Evolutionary conservation across 495 filamentous ascomycete genomes (phyloP), one percentile per base, ranked within the genome.

Genomic region (Rhizodiscina lignyota): DNA sequence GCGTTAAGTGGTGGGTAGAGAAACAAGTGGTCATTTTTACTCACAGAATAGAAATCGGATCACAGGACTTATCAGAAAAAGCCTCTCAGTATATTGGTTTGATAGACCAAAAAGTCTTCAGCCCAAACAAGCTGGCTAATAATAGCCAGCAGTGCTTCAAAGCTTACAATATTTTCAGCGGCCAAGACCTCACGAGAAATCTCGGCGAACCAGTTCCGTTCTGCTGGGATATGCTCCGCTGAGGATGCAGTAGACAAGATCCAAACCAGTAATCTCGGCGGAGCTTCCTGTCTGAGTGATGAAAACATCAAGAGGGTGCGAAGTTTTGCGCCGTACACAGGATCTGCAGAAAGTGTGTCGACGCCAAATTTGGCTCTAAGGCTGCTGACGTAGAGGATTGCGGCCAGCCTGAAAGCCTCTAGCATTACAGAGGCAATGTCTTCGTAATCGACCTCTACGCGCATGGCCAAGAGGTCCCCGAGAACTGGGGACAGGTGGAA

Each of bases 321-420:
- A 19, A 35, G 33, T 15, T 21, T 35, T 4, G 4, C 18, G 10
- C 8, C 8, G 20, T 35, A 35, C 18, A 35, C 18, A 4, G 4
- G 33, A n/a, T 22, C 30, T 32, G 30, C 8, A 35, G 33, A 22
- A 15, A 35, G 15, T 20, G 20, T 35, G 18, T 35, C 33, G 10
- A 35, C 20, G 16, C 33, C 33, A 22, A 35, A 35, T 6, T 13
- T 13, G 18, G 16, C 33, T 22, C 33, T 13, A 10, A 35, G 20
- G 10, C 11, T 12, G 15, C 16, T 35, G 18, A 35, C 11, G 15
- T 35, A 35, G 15, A 35, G 33, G 4, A 35, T 21, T 15, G 18
- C 18, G 5, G 16, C 33, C 10, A 35, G 20, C 15, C 33, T 13
- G 18, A 35, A 35, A 4, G 20, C 8, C 20, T 35, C 33, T n/a